Conservation (phyloP, 768 basidiomycete species). For the Trametes elegans region DNA sequence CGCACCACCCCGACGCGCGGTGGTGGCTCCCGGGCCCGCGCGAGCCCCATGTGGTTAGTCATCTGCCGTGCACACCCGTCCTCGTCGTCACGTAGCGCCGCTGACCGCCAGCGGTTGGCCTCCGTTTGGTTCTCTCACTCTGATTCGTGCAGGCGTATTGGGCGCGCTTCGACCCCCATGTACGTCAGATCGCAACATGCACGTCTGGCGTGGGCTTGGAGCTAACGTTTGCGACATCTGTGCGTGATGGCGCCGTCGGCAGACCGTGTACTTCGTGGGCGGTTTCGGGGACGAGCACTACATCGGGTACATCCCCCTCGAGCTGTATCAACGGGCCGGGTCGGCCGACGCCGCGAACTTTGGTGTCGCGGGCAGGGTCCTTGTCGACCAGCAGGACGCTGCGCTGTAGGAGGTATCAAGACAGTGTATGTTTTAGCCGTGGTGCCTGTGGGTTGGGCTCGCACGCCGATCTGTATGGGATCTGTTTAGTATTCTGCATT, state of each 20-base stretch:
- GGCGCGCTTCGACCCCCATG: constrained; percentile 54
- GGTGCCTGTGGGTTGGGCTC: too few species aligned
- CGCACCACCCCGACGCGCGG: constrained; percentile 48
- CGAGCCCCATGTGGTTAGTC: constrained; percentile 45
- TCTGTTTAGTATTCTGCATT: too few species aligned
- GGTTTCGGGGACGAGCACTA: constrained; percentile 53
- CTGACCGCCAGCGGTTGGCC: constrained; percentile 9
- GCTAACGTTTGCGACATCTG: background rate
- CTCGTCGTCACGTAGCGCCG: background rate
- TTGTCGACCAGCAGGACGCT: constrained; percentile 14
- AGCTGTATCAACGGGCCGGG: constrained; percentile 40
- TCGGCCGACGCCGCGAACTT: constrained; percentile 1
- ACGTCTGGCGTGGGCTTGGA: background rate
- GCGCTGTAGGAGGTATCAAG: too few species aligned
- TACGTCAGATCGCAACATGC: constrained; percentile 30
- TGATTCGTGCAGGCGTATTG: constrained; percentile 43
- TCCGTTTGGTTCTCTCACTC: background rate
- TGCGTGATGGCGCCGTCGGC: background rate
- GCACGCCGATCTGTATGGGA: too few species aligned
- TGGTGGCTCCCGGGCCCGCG: constrained; percentile 49
- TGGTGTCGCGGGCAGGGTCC: constrained; percentile 18
- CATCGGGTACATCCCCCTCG: constrained; percentile 49
- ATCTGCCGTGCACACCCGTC: background rate
- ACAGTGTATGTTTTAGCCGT: too few species aligned
- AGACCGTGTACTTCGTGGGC: constrained; percentile 54